These are phyloP conservation scores for Talaromyces albobiverticillius DNA, from an alignment of 2,329 filamentous ascomycete species.

Conservation along the genomic window DNA sequence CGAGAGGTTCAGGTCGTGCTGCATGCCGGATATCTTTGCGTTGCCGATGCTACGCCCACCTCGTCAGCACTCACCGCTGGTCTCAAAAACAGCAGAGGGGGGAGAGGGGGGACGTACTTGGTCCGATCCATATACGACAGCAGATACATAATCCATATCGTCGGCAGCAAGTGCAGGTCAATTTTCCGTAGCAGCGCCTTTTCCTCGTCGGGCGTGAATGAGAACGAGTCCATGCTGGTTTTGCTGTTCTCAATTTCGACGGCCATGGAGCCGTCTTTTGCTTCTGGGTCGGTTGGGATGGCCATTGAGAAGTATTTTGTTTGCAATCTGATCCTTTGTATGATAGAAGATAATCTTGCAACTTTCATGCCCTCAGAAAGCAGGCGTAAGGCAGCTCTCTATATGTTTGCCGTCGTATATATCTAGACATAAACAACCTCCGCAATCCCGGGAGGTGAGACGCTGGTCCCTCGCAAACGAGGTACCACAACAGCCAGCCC, in stretches of 20 bases:
- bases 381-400: no score
- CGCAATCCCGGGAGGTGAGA: no score
- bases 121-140: conserved; percentile 19
- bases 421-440: no score
- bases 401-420: no score
- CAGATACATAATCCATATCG: conserved; percentile 17
- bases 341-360: no score
- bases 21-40: conserved; percentile 51
- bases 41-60: conserved; percentile 46
- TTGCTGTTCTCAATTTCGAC: conserved; percentile 3
- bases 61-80: background rate
- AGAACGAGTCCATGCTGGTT: background rate
- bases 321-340: no score
- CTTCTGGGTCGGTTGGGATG: no score
- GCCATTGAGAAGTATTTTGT: no score
- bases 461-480: no score
- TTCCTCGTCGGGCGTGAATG: conserved; percentile 1
- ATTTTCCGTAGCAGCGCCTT: conserved; percentile 16
- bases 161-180: conserved; percentile 17
- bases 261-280: background rate
- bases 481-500: no score
- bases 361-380: no score
- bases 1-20: conserved; percentile 42
- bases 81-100: no score
- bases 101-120: background rate